Percentiles rank a stretch among this genome's conserved stretches.
Conservation (phyloP, 176 grass and related monocot species). For the Elaeis guineensis region DNA sequence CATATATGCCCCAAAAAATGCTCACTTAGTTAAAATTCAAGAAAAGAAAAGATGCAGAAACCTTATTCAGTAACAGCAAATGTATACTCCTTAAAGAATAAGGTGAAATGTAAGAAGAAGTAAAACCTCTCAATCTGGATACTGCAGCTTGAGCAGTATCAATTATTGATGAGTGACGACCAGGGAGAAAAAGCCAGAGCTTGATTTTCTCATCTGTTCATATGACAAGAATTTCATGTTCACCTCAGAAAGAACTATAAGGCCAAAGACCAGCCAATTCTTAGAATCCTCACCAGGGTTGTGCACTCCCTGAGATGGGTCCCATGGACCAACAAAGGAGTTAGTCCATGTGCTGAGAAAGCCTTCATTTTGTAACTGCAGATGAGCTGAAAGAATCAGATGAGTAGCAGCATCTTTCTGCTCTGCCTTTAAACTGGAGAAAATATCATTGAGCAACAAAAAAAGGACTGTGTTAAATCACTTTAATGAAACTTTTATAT, state of each 20-base stretch:
- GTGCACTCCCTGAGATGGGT: slow-evolving; percentile 95
- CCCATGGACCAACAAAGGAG: slow-evolving; percentile 99
- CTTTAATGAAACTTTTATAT: slow-evolving; percentile 23
- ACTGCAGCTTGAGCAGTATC: slow-evolving; percentile 62
- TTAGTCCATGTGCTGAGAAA: slow-evolving; percentile 90
- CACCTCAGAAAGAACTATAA: slow-evolving; percentile 8
- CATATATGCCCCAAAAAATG: slow-evolving; percentile 20
- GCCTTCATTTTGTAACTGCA: slow-evolving; percentile 83
- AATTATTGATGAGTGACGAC: slow-evolving; percentile 56
- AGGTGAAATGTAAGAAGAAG: neutral
- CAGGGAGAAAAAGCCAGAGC: slow-evolving; percentile 96
- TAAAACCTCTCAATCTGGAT: slow-evolving; percentile 86
- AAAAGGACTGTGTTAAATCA: slow-evolving; percentile 27
- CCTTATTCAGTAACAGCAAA: slow-evolving; percentile 9
- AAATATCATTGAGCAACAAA: slow-evolving; percentile 16
- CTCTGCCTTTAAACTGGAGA: slow-evolving; percentile 78
- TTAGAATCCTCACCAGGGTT: slow-evolving; percentile 67
- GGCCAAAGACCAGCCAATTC: too few species aligned
- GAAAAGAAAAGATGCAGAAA: slow-evolving; percentile 1
- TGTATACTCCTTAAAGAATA: neutral
- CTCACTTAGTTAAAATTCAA: slow-evolving; percentile 6
- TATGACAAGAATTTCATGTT: slow-evolving; percentile 8
- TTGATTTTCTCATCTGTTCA: slow-evolving; percentile 97
- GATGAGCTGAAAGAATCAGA: slow-evolving; percentile 59
- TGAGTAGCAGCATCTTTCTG: slow-evolving; percentile 81